Evolutionary conservation across 768 basidiomycete species (phyloP).

Genomic region (Boletus bicolor): DNA sequence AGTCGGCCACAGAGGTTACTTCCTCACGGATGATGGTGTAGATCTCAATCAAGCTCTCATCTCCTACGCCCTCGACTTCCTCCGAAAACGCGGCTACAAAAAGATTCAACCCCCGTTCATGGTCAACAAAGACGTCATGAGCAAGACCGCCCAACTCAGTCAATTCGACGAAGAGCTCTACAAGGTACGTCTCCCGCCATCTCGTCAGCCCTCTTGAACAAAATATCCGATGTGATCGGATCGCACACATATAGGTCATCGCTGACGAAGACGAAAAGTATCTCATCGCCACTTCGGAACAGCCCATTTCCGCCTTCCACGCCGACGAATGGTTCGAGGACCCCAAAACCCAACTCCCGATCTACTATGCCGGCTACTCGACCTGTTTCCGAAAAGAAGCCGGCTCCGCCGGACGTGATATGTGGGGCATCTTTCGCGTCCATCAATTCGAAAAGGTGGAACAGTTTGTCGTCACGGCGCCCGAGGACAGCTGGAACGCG

Average conservation of each 20-base stretch:
- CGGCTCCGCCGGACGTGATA: conserved; percentile 94
- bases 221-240: not conserved
- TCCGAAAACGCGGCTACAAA: conserved; percentile 78
- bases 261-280: conserved; percentile 95
- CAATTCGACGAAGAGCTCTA: conserved; percentile 99
- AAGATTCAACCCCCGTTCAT: conserved; percentile 97
- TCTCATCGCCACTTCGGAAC: conserved; percentile 97
- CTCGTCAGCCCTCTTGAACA: not conserved
- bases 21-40: conserved; percentile 91
- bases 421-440: conserved; percentile 99
- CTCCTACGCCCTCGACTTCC: conserved; percentile 90
- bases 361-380: conserved; percentile 83
- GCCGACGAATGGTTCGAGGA: conserved; percentile 97
- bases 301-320: conserved; percentile 95
- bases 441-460: conserved; percentile 99
- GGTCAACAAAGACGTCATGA: conserved; percentile 98
- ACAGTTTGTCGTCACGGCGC: conserved; percentile 93
- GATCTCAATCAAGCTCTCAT: conserved; percentile 97
- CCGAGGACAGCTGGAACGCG: conserved; percentile 91
- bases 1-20: conserved; percentile 94
- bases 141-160: conserved; percentile 94
- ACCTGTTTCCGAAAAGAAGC: conserved; percentile 99
- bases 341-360: conserved; percentile 88
- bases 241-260: conserved; percentile 53
- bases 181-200: conserved; percentile 56